Evolutionary conservation across 2,329 filamentous ascomycete genomes (phyloP).

Genomic region (Coniochaeta sp.): DNA sequence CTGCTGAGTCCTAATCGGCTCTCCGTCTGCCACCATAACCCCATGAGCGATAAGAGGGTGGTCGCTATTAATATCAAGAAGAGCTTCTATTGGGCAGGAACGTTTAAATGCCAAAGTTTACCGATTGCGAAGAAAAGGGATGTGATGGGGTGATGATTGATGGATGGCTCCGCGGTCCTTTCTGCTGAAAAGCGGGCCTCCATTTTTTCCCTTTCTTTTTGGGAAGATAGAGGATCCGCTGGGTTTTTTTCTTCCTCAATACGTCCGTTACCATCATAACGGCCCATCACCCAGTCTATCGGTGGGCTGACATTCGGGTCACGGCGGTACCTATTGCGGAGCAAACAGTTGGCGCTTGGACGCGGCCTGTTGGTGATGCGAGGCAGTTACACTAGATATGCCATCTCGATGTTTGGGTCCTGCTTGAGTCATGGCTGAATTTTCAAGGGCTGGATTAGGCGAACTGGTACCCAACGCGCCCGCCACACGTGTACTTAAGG

Average conservation of each 20-base stretch:
- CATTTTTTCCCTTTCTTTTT: neutral
- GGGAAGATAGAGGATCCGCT: neutral
- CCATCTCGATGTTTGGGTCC: too few relatives aligned
- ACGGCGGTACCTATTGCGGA: neutral
- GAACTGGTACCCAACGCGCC: neutral
- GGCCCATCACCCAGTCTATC: neutral
- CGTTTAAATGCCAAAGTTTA: neutral
- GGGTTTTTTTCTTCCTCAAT: neutral
- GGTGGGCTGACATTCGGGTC: neutral
- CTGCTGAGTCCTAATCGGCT: neutral
- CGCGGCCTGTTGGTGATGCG: too few relatives aligned
- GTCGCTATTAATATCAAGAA: neutral
- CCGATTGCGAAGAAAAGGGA: neutral
- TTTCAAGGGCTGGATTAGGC: too few relatives aligned
- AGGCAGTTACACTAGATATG: too few relatives aligned
- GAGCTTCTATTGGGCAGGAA: neutral
- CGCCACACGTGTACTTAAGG: too few relatives aligned
- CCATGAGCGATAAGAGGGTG: neutral
- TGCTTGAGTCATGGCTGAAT: too few relatives aligned
- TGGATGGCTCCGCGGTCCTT: neutral
- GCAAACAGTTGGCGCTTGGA: too few relatives aligned
- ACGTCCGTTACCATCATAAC: neutral
- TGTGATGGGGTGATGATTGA: neutral
- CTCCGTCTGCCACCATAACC: neutral
- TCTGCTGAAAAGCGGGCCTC: neutral